Conservation (phyloP, 2,329 filamentous ascomycete genomes). For the Pestalotiopsis sp. region DNA sequence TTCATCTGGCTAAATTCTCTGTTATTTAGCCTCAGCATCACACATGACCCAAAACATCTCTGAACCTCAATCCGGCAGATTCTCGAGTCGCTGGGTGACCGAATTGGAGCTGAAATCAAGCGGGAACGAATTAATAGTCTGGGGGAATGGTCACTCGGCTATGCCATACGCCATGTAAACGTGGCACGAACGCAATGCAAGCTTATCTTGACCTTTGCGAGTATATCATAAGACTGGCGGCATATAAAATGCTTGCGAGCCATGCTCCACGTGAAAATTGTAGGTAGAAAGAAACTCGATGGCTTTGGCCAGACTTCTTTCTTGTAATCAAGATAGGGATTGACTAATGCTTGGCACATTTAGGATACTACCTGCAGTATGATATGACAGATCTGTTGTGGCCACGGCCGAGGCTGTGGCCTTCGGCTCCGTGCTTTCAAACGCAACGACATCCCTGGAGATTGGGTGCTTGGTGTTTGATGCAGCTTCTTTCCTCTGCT, state of each 20-base stretch:
- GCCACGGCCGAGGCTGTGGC: neutral
- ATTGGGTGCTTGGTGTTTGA: neutral
- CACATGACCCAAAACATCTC: constrained; percentile 10
- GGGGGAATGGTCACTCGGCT: neutral
- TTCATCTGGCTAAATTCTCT: constrained; percentile 11
- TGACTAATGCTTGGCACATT: neutral
- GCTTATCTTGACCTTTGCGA: neutral
- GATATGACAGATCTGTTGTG: neutral
- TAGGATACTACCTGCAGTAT: neutral
- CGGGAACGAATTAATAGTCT: constrained; percentile 1
- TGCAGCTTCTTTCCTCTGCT: neutral
- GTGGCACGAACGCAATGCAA: neutral
- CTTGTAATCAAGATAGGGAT: neutral
- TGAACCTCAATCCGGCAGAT: constrained; percentile 5
- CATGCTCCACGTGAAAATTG: neutral
- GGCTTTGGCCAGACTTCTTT: neutral
- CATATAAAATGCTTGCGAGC: neutral
- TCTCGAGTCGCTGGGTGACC: neutral
- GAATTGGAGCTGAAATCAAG: neutral
- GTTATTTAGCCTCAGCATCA: constrained; percentile 3
- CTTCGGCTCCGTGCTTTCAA: neutral
- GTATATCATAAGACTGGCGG: neutral
- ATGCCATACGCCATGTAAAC: constrained; percentile 6
- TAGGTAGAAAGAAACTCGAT: neutral
- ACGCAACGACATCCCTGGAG: neutral